Evolutionary conservation across 1,139 yeast genomes (phyloP).

Genomic region (Scheffersomyces lignicola): DNA sequence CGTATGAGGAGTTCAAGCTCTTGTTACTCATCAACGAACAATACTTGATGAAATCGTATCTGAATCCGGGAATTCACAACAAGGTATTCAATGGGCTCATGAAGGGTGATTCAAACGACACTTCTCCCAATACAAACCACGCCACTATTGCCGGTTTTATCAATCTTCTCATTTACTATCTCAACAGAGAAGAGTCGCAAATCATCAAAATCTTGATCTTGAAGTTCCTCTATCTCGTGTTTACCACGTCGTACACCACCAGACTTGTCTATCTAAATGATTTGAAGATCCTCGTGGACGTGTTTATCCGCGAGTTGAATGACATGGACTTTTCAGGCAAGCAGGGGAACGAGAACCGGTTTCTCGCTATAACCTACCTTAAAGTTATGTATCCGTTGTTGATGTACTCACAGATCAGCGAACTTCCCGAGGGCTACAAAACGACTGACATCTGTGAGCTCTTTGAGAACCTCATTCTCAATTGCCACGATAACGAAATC

Average conservation of each 20-base stretch:
- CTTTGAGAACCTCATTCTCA: constrained; percentile 46
- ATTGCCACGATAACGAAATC: constrained; percentile 17
- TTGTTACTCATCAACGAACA: constrained; percentile 80
- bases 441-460: constrained; percentile 52
- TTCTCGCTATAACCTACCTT: constrained; percentile 69
- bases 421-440: constrained; percentile 54
- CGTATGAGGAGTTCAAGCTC: constrained; percentile 73
- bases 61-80: constrained; percentile 34
- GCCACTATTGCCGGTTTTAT: constrained; percentile 36
- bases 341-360: constrained; percentile 48
- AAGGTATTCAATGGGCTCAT: constrained; percentile 50
- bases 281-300: constrained; percentile 81
- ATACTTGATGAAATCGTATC: constrained; percentile 64
- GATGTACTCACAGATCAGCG: constrained; percentile 60
- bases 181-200: constrained; percentile 76
- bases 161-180: constrained; percentile 47
- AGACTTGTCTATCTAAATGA: constrained; percentile 82
- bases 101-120: constrained; percentile 14
- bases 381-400: constrained; percentile 75
- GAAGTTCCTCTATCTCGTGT: constrained; percentile 72
- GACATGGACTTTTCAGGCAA: constrained; percentile 50
- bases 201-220: constrained; percentile 76
- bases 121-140: constrained; percentile 17
- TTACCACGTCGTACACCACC: constrained; percentile 64
- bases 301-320: constrained; percentile 74